A percentile compares a stretch with the other conserved stretches of the same genome.
Evolutionary conservation across 2,329 filamentous ascomycete genomes (phyloP).

Genomic region (Alternaria tenuissima): DNA sequence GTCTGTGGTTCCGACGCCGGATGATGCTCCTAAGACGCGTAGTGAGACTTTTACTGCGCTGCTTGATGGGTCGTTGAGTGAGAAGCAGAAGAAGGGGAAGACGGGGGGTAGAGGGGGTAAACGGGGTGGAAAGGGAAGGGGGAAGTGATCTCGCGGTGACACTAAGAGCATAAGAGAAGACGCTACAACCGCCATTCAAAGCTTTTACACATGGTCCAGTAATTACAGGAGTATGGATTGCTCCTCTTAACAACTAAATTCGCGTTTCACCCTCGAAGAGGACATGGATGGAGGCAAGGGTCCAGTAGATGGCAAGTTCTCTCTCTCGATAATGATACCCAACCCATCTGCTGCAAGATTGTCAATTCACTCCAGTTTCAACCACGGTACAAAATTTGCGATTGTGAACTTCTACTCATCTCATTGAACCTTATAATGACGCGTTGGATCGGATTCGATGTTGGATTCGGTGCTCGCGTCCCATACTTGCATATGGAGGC

Average conservation of each 20-base stretch:
- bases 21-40: slow-evolving; percentile 28
- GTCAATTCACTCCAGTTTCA: neutral
- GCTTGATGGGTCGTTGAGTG: slow-evolving; percentile 25
- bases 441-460: no score
- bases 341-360: neutral
- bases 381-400: rapidly evolving
- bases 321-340: neutral
- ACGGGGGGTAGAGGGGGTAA: neutral
- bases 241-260: no score
- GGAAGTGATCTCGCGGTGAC: neutral
- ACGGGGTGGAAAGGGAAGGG: neutral
- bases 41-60: slow-evolving; percentile 38
- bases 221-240: no score
- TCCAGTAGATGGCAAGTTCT: neutral
- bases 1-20: slow-evolving; percentile 3
- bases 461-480: neutral
- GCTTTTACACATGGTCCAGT: no score
- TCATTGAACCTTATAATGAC: neutral
- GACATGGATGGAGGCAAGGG: no score
- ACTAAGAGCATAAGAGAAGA: no score
- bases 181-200: no score
- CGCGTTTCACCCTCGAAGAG: no score
- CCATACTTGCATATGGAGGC: neutral
- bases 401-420: neutral
- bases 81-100: slow-evolving; percentile 24